Evolutionary conservation across 148 eudicot species (phyloP), one percentile per base, ranked within the genome.

Genomic region (Gaultheria prostrata): DNA sequence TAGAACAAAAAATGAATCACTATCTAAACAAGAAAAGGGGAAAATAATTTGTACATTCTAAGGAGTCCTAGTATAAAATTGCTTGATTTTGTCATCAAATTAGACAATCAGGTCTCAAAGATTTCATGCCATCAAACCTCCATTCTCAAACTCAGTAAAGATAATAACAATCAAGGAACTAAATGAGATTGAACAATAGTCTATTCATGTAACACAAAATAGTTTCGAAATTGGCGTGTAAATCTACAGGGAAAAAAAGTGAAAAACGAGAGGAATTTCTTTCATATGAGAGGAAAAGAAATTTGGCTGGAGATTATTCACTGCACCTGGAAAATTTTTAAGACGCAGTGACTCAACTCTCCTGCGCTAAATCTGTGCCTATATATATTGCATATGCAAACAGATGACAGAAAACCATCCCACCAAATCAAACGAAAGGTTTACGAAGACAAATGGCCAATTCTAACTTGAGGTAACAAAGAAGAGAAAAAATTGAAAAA

Each of bases 41-140:
- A n/a, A n/a, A n/a, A n/a, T n/a, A n/a, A n/a, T n/a, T n/a, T n/a
- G n/a, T n/a, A n/a, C n/a, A n/a, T n/a, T n/a, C n/a, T n/a, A n/a
- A n/a, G n/a, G n/a, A n/a, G n/a, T n/a, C n/a, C n/a, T n/a, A n/a
- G n/a, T n/a, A n/a, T n/a, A n/a, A n/a, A n/a, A n/a, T n/a, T n/a
- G n/a, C n/a, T n/a, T n/a, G n/a, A n/a, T n/a, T n/a, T n/a, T n/a
- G n/a, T n/a, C n/a, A n/a, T n/a, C n/a, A n/a, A n/a, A n/a, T 83
- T 76, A 53, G 87, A 85, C 78, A 82, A 87, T 89, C 91, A 89
- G 91, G 91, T 89, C 89, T 89, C 91, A 89, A 89, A 89, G 91
- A 89, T 89, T 32, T 39, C 87, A 89, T 89, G 88, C 86, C 90
- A 88, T 88, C 90, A 88, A 88, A 65, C 35, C 35, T 32, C 30